Conservation (phyloP, 1,284 basidiomycete species). For the Anthracocystis setariae region DNA sequence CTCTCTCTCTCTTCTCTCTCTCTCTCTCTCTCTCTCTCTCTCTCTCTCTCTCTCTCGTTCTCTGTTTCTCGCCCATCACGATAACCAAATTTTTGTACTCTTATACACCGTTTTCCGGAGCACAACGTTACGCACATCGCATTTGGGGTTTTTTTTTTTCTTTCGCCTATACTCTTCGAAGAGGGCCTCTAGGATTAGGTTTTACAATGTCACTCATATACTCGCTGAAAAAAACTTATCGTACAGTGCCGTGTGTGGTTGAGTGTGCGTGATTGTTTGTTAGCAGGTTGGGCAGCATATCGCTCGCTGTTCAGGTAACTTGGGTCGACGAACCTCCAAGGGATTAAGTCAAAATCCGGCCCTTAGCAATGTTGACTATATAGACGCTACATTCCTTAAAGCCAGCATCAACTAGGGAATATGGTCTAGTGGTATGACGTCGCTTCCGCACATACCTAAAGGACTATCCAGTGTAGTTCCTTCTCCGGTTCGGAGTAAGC, state of each 20-base stretch:
- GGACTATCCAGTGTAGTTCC: neutral
- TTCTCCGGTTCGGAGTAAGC: conserved; percentile 34
- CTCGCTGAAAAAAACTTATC: conserved; percentile 23
- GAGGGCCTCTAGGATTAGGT: neutral
- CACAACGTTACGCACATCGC: conserved; percentile 19
- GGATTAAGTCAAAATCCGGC: no score
- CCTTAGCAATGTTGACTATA: no score
- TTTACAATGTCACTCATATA: conserved; percentile 28
- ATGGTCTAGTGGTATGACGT: conserved; percentile 58
- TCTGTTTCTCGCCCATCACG: conserved; percentile 4
- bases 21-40: neutral
- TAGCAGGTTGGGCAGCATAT: no score
- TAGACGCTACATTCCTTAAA: neutral
- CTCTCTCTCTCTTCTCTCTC: neutral
- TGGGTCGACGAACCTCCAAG: no score
- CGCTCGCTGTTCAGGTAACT: no score
- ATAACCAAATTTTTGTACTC: conserved; percentile 35
- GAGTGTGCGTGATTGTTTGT: neutral
- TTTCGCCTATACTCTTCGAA: conserved; percentile 3
- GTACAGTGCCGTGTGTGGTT: neutral
- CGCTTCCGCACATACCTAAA: conserved; percentile 42
- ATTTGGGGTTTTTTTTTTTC: conserved; percentile 23
- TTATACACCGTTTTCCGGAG: conserved; percentile 47
- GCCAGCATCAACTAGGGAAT: conserved; percentile 28
- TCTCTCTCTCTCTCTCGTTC: conserved; percentile 1